Percentiles rank a stretch among this genome's conserved stretches.
Evolutionary conservation across 2,329 filamentous ascomycete genomes (phyloP).

Genomic region (Keithomyces neogunnii): DNA sequence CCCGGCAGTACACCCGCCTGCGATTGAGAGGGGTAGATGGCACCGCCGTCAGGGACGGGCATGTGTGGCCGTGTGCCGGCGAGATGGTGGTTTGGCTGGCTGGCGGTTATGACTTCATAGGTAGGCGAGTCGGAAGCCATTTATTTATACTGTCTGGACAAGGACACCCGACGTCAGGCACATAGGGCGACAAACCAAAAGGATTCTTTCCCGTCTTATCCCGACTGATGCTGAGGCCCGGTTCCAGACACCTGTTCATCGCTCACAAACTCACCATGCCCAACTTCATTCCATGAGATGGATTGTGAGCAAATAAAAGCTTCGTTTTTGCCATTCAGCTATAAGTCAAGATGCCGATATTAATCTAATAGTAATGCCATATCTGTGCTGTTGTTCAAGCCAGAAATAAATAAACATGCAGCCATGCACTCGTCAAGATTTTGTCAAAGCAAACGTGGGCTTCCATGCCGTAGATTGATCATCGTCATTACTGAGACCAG

Average conservation of each 20-base stretch:
- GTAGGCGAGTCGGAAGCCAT: not conserved
- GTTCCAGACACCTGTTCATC: too few relatives aligned
- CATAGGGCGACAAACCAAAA: too few relatives aligned
- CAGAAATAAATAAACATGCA: too few relatives aligned
- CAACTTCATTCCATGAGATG: too few relatives aligned
- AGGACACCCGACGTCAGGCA: not conserved
- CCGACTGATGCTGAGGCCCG: too few relatives aligned
- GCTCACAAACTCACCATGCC: too few relatives aligned
- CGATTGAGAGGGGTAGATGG: slow-evolving; percentile 13
- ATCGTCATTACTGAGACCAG: slow-evolving; percentile 8
- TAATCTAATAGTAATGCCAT: not conserved
- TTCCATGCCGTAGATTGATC: not conserved
- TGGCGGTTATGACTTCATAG: slow-evolving; percentile 2
- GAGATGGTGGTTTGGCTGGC: slow-evolving; percentile 1
- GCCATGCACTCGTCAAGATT: not conserved
- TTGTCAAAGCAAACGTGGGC: not conserved
- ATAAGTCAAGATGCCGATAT: not conserved
- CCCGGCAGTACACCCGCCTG: slow-evolving; percentile 1
- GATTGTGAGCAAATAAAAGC: too few relatives aligned
- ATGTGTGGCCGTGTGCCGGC: slow-evolving; percentile 3
- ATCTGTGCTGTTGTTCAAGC: too few relatives aligned
- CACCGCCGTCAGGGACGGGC: slow-evolving; percentile 13
- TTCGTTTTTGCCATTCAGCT: too few relatives aligned
- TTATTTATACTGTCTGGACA: not conserved
- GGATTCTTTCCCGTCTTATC: too few relatives aligned